Evolutionary conservation across 1,284 basidiomycete species (phyloP).

Genomic region (Malassezia caprae): DNA sequence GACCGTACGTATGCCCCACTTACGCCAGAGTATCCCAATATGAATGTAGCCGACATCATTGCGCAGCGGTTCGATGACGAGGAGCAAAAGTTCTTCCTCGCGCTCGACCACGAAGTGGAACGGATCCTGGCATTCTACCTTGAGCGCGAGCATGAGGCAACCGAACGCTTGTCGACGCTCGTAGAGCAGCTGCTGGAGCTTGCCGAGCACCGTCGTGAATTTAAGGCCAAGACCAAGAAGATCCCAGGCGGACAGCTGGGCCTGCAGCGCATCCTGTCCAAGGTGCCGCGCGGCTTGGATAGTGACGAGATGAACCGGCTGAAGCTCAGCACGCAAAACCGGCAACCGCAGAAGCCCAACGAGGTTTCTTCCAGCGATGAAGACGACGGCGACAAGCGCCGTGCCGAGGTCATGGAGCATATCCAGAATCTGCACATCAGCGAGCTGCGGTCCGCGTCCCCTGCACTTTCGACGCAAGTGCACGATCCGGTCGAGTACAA

Average conservation of each 20-base stretch:
- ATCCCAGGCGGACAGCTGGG: neutral
- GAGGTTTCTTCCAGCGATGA: neutral
- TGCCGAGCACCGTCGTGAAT: constrained; percentile 40
- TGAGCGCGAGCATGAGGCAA: constrained; percentile 62
- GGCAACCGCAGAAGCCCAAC: neutral
- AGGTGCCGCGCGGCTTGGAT: constrained; percentile 10
- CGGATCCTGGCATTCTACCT: constrained; percentile 58
- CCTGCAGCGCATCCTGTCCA: constrained; percentile 19
- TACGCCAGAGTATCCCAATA: neutral
- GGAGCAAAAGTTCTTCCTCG: constrained; percentile 59
- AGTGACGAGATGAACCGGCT: constrained; percentile 8
- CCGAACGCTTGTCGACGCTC: constrained; percentile 54
- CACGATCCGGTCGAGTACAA: constrained; percentile 69
- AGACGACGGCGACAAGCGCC: constrained; percentile 30
- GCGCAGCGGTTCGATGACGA: constrained; percentile 52
- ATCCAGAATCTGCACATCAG: constrained; percentile 23
- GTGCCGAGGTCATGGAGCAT: constrained; percentile 30
- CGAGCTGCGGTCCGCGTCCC: constrained; percentile 23
- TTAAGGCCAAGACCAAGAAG: constrained; percentile 17
- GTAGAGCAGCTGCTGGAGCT: constrained; percentile 58
- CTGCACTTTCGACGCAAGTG: constrained; percentile 19
- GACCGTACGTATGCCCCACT: neutral
- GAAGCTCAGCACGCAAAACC: constrained; percentile 6
- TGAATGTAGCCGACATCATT: neutral
- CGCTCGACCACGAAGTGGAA: constrained; percentile 30